phyloP scores from a whole-genome alignment of 202 grass and related monocot genomes.

The Carex arenaria region DNA sequence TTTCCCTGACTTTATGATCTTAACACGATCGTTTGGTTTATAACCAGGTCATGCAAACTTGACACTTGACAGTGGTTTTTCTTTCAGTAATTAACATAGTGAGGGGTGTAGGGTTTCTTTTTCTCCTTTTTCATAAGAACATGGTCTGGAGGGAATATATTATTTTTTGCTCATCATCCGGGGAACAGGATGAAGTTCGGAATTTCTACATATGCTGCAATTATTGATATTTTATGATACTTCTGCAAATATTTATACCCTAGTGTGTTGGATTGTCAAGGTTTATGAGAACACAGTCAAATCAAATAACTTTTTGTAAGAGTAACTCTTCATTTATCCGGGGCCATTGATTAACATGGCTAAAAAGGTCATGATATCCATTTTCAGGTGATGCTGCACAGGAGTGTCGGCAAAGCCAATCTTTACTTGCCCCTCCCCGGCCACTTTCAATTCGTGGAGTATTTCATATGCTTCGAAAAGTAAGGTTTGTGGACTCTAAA shows the following conservation, averaged over 20 bases:
- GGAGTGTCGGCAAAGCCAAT: slow-evolving; percentile 83
- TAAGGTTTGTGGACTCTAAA: slow-evolving; percentile 57
- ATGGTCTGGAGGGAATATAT: background rate
- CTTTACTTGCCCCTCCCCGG: slow-evolving; percentile 70
- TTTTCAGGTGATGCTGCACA: slow-evolving; percentile 85
- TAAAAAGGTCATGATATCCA: slow-evolving; percentile 9
- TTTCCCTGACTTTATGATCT: background rate
- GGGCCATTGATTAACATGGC: slow-evolving; percentile 14
- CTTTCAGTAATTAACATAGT: background rate
- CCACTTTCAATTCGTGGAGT: slow-evolving; percentile 66
- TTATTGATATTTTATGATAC: background rate
- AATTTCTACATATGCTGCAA: slow-evolving; percentile 23
- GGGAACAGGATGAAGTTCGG: background rate
- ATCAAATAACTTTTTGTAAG: background rate
- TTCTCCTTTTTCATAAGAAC: background rate
- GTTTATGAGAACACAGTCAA: background rate
- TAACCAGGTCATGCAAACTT: slow-evolving; percentile 12
- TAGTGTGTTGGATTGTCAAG: background rate
- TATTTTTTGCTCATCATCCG: background rate
- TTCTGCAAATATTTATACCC: background rate
- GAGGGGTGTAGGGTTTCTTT: background rate
- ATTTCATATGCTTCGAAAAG: slow-evolving; percentile 60
- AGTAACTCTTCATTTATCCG: slow-evolving; percentile 12
- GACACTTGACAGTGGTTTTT: background rate
- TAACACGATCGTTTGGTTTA: background rate